phyloP scores from a whole-genome alignment of 2,329 filamentous ascomycete genomes.

The Colletotrichum scovillei region DNA sequence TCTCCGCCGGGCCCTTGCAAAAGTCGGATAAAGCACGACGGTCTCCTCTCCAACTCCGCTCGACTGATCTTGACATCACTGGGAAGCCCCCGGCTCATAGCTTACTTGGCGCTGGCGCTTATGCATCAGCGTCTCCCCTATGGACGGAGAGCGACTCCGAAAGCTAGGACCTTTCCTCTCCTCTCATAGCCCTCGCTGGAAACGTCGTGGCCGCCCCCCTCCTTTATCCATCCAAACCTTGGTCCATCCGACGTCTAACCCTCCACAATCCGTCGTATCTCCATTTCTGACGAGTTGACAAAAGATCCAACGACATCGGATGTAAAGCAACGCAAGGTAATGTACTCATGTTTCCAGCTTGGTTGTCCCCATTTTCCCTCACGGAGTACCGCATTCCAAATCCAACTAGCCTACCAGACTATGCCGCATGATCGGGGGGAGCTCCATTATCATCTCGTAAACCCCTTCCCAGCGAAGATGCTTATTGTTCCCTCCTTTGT shows the following conservation, averaged over 20 bases:
- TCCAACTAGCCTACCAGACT: background rate
- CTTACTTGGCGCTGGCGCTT: conserved; percentile 24
- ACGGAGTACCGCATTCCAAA: conserved; percentile 8
- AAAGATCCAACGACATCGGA: conserved; percentile 29
- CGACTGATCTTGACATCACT: conserved; percentile 33
- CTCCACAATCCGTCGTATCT: conserved; percentile 24
- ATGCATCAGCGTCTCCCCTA: conserved; percentile 16
- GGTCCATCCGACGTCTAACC: conserved; percentile 9
- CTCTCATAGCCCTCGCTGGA: background rate
- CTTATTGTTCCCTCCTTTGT: conserved; percentile 23
- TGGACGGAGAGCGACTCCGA: conserved; percentile 28
- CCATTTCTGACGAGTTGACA: conserved; percentile 16
- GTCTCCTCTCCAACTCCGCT: conserved; percentile 25
- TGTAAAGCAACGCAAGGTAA: background rate
- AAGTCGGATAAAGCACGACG: conserved; percentile 20
- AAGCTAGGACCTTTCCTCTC: conserved; percentile 16
- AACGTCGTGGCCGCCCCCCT: background rate
- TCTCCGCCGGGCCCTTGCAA: background rate
- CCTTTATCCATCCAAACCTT: background rate
- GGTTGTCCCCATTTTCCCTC: background rate
- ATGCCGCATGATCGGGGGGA: conserved; percentile 1
- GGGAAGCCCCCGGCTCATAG: conserved; percentile 16
- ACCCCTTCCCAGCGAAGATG: conserved; percentile 16
- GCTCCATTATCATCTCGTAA: conserved; percentile 27
- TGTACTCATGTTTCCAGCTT: background rate